Evolutionary conservation across 345 rosid genomes (phyloP).

Genomic region (Acer yangbiense): DNA sequence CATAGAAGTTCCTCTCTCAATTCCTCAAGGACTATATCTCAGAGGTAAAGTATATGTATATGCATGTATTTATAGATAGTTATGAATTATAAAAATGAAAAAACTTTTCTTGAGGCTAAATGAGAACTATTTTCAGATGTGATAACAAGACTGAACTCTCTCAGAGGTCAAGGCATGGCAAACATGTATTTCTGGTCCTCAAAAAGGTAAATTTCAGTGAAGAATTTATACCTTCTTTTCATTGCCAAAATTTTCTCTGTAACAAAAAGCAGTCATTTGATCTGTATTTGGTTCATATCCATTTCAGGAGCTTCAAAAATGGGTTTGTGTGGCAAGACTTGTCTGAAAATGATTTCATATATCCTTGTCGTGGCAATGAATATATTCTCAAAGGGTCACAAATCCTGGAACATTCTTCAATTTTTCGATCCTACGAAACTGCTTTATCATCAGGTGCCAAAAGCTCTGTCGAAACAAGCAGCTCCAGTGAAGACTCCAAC

Average conservation of each 20-base stretch:
- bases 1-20: slow-evolving; percentile 60
- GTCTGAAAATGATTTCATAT: slow-evolving; percentile 50
- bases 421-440: slow-evolving; percentile 32
- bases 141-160: slow-evolving; percentile 42
- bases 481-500: slow-evolving; percentile 31
- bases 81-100: background rate
- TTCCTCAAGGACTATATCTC: slow-evolving; percentile 57
- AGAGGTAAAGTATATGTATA: slow-evolving; percentile 38
- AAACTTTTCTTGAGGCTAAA: background rate
- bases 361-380: slow-evolving; percentile 59
- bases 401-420: slow-evolving; percentile 39
- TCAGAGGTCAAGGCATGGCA: slow-evolving; percentile 67
- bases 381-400: slow-evolving; percentile 71
- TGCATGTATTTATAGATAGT: background rate
- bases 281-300: slow-evolving; percentile 2
- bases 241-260: background rate
- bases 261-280: background rate
- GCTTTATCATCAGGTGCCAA: slow-evolving; percentile 30
- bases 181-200: slow-evolving; percentile 66
- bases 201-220: slow-evolving; percentile 40
- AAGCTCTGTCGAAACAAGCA: slow-evolving; percentile 28
- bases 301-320: slow-evolving; percentile 55
- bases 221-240: background rate
- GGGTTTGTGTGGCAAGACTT: slow-evolving; percentile 80
- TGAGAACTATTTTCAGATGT: slow-evolving; percentile 40